Conservation (phyloP, 2,329 filamentous ascomycete genomes). For the Botryotinia convoluta region DNA sequence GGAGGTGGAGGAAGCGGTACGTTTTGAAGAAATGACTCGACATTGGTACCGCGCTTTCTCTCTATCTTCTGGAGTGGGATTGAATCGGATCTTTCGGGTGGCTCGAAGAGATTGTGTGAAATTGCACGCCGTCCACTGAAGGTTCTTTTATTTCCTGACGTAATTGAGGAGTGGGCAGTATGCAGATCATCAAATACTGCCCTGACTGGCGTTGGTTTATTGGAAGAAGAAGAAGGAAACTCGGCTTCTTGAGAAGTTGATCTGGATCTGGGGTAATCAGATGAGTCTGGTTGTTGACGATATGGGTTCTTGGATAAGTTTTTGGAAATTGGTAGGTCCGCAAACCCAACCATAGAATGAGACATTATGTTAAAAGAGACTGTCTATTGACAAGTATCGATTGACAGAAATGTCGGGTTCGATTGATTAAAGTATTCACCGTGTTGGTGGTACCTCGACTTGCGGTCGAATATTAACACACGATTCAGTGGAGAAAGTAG, state of each 20-base stretch:
- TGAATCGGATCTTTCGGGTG: conserved; percentile 24
- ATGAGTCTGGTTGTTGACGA: neutral
- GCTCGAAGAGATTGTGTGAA: conserved; percentile 16
- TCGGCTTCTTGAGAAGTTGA: conserved; percentile 15
- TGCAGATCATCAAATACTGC: conserved; percentile 35
- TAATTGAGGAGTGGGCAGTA: conserved; percentile 35
- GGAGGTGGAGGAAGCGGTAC: conserved; percentile 24
- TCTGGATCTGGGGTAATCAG: conserved; percentile 9
- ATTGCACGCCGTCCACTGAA: conserved; percentile 14
- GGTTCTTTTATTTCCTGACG: conserved; percentile 30
- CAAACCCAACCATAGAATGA: neutral
- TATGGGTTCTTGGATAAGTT: conserved; percentile 8
- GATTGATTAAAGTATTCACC: neutral
- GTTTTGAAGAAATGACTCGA: conserved; percentile 20
- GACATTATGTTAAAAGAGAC: neutral
- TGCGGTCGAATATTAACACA: neutral
- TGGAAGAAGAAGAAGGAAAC: neutral
- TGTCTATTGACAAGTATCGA: neutral
- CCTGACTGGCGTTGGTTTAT: conserved; percentile 27
- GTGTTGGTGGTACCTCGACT: neutral
- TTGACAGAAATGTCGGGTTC: neutral
- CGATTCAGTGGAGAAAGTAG: neutral
- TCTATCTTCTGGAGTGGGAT: conserved; percentile 29
- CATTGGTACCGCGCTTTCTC: conserved; percentile 6
- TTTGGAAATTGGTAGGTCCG: neutral